These are phyloP conservation scores for Phytophthora boehmeriae DNA, from an alignment of 352 stramenopile genomes.

Conservation along the genomic window DNA sequence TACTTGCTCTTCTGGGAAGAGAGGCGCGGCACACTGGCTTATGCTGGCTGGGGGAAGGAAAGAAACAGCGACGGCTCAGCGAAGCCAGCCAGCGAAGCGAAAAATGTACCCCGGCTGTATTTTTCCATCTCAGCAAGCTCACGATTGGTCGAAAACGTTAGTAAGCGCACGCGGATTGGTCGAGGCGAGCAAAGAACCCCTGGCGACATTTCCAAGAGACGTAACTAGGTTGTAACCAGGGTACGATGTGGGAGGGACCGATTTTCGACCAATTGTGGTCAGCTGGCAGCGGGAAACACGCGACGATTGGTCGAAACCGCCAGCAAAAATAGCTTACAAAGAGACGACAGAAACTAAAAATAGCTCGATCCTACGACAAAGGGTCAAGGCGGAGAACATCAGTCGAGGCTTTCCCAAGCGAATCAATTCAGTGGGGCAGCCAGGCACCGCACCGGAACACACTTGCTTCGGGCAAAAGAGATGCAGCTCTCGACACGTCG, in stretches of 20 bases:
- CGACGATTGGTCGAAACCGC: conserved; percentile 1
- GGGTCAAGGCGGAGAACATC: neutral
- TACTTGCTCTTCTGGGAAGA: conserved; percentile 33
- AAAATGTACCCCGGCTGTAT: conserved; percentile 5
- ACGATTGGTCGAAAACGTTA: conserved; percentile 1
- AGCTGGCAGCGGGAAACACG: no score
- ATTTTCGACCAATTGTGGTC: no score
- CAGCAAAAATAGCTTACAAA: neutral
- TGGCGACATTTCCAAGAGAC: no score
- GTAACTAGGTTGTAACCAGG: no score
- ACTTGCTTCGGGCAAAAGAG: no score
- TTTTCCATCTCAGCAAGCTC: neutral
- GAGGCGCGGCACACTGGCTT: conserved; percentile 32
- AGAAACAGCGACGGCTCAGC: conserved; percentile 42
- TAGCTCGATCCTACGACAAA: conserved; percentile 5
- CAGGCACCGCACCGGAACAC: neutral
- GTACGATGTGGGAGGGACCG: no score
- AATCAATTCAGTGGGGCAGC: neutral
- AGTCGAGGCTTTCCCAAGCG: neutral
- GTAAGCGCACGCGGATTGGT: no score
- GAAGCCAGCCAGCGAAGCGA: conserved; percentile 29
- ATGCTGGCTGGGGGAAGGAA: conserved; percentile 40
- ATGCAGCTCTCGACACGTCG: neutral
- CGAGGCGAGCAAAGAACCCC: no score
- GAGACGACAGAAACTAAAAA: neutral